phyloP scores from a whole-genome alignment of 2,329 filamentous ascomycete genomes.

The Penicillium fuscoglaucum region DNA sequence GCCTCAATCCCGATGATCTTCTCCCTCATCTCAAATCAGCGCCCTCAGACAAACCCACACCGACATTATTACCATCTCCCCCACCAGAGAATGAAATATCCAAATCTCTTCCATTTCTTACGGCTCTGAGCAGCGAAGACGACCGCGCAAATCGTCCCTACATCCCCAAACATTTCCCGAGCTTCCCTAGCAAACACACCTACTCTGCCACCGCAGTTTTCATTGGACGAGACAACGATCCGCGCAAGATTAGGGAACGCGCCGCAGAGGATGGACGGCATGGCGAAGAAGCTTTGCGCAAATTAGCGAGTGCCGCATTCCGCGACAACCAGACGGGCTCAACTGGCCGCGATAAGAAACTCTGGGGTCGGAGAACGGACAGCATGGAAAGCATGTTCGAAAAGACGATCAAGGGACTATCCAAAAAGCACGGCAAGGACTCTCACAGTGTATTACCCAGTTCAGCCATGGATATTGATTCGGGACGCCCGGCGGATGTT shows the following conservation, averaged over 20 bases:
- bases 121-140: slow-evolving; percentile 50
- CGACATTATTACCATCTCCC: slow-evolving; percentile 41
- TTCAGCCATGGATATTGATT: slow-evolving; percentile 34
- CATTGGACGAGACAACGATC: slow-evolving; percentile 59
- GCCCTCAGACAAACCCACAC: slow-evolving; percentile 22
- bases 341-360: slow-evolving; percentile 43
- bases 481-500: slow-evolving; percentile 24
- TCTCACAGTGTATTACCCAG: slow-evolving; percentile 21
- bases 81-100: slow-evolving; percentile 42
- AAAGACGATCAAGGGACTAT: slow-evolving; percentile 55
- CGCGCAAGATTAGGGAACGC: slow-evolving; percentile 60
- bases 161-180: slow-evolving; percentile 62
- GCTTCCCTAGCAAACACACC: slow-evolving; percentile 64
- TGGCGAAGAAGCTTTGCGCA: slow-evolving; percentile 65
- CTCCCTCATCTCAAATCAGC: slow-evolving; percentile 34
- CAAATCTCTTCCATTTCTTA: slow-evolving; percentile 49
- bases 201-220: slow-evolving; percentile 62
- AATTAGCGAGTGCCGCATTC: slow-evolving; percentile 54
- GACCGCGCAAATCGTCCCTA: slow-evolving; percentile 52
- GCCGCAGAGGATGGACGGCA: slow-evolving; percentile 66
- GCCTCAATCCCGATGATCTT: slow-evolving; percentile 36
- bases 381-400: slow-evolving; percentile 56
- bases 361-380: slow-evolving; percentile 40
- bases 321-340: slow-evolving; percentile 44
- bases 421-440: slow-evolving; percentile 42